phyloP scores from a whole-genome alignment of 768 basidiomycete genomes.

The Panus rudis region DNA sequence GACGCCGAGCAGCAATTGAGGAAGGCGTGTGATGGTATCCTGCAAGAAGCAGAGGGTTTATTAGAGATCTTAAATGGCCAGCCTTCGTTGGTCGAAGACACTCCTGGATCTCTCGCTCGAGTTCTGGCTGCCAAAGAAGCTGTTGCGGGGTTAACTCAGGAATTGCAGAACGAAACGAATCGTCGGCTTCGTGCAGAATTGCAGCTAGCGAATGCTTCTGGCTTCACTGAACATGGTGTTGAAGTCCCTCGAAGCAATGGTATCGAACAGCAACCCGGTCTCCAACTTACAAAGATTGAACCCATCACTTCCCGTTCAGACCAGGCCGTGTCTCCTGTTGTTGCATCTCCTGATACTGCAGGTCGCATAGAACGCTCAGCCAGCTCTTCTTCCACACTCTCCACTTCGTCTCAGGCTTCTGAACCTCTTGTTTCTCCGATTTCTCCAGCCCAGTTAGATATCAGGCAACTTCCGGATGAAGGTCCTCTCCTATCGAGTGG shows the following conservation, averaged over 20 bases:
- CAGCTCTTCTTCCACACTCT: too few species aligned
- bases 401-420: too few species aligned
- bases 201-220: not conserved
- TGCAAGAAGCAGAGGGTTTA: conserved; percentile 30
- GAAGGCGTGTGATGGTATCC: conserved; percentile 23
- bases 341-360: too few species aligned
- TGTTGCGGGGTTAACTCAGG: conserved; percentile 44
- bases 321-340: too few species aligned
- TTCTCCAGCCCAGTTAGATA: too few species aligned
- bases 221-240: not conserved
- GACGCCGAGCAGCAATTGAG: conserved; percentile 7
- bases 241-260: not conserved
- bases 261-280: not conserved
- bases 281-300: not conserved
- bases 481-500: too few species aligned
- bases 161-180: conserved; percentile 50
- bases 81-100: conserved; percentile 16
- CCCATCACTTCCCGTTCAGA: too few species aligned
- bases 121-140: conserved; percentile 42
- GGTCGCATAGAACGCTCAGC: too few species aligned
- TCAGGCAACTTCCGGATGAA: too few species aligned
- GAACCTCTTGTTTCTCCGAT: too few species aligned
- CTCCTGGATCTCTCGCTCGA: conserved; percentile 46
- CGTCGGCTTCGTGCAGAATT: conserved; percentile 32
- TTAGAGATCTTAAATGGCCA: conserved; percentile 29